Evolutionary conservation across 2,329 filamentous ascomycete species (phyloP), one percentile per base, ranked within the genome.

Genomic region (Stagonosporopsis chrysanthemi): DNA sequence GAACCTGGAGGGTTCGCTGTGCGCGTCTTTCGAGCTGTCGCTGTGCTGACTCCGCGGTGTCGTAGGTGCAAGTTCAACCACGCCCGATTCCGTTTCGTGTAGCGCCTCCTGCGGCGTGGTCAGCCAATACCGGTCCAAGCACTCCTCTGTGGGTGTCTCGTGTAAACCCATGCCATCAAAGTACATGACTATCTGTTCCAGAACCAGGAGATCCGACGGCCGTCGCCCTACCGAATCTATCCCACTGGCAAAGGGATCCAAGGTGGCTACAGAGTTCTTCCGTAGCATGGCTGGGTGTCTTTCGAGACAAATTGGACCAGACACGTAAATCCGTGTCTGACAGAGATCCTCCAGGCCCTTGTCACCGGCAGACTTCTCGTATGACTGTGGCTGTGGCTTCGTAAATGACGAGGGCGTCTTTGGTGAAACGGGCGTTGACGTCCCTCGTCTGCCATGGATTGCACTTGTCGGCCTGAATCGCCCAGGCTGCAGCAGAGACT

Each of bases 121-220:
- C 46, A 68, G 56, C 74, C 73, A 76, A 56, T 65, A 76, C 52
- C 58, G 63, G 52, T 77, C 73, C 58, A 74, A 39, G 23, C 66
- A 69, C 17, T 60, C 62, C 36, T 74, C 70, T 6, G 70, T 68
- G 12, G 66, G 56, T 28, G 64, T 46, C 6, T 66, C 65, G 7
- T 71, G 68, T n/a, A 79, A 68, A 14, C 73, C 74, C 43, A 80
- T 75, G 3, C 69, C 70, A 22, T 77, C 71, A 46, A 81, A 79
- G 65, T 75, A 81, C 39, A 72, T 71, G 44, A 77, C 75, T n/a
- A 80, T 70, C 26, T 76, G 72, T 22, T 81, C 78, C 17, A 76
- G 60, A 6, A 60, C 64, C 23, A 64, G 48, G 39, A 65, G 35
- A 46, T 75, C 70, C 12, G 70, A 71, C 38, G 60, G 58, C 23